phyloP scores from a whole-genome alignment of 1,284 basidiomycete genomes.

The Nidula niveotomentosa region DNA sequence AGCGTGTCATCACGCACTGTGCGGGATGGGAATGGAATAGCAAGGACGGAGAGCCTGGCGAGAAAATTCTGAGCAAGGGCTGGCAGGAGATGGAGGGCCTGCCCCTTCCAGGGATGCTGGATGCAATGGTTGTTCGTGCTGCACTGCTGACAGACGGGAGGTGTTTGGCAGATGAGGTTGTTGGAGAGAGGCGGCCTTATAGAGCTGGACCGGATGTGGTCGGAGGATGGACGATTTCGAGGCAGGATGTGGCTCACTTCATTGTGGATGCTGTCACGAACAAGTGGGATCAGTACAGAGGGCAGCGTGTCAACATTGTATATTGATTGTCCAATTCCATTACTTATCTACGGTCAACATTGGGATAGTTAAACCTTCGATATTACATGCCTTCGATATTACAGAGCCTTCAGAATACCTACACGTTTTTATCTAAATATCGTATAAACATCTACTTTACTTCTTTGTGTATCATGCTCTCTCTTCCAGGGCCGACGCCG shows the following conservation, averaged over 20 bases:
- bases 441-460: slow-evolving; percentile 1
- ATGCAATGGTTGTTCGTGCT: slow-evolving; percentile 50
- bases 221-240: slow-evolving; percentile 51
- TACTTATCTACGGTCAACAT: no score
- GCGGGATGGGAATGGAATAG: slow-evolving; percentile 25
- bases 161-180: slow-evolving; percentile 42
- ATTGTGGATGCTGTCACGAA: slow-evolving; percentile 46
- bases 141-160: slow-evolving; percentile 57
- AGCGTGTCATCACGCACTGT: slow-evolving; percentile 38
- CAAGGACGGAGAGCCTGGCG: background rate
- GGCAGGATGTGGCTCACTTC: slow-evolving; percentile 67
- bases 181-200: slow-evolving; percentile 26
- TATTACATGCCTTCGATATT: background rate
- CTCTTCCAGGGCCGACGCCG: slow-evolving; percentile 84
- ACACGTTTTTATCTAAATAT: background rate
- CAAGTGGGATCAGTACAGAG: slow-evolving; percentile 52
- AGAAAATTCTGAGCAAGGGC: background rate
- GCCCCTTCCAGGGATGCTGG: slow-evolving; percentile 39
- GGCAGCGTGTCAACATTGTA: slow-evolving; percentile 28
- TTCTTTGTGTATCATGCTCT: slow-evolving; percentile 67
- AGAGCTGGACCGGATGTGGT: slow-evolving; percentile 36
- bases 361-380: no score
- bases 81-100: slow-evolving; percentile 41
- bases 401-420: background rate
- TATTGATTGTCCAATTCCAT: background rate